phyloP scores from a whole-genome alignment of 768 basidiomycete genomes.

The Tulasnella sp. region DNA sequence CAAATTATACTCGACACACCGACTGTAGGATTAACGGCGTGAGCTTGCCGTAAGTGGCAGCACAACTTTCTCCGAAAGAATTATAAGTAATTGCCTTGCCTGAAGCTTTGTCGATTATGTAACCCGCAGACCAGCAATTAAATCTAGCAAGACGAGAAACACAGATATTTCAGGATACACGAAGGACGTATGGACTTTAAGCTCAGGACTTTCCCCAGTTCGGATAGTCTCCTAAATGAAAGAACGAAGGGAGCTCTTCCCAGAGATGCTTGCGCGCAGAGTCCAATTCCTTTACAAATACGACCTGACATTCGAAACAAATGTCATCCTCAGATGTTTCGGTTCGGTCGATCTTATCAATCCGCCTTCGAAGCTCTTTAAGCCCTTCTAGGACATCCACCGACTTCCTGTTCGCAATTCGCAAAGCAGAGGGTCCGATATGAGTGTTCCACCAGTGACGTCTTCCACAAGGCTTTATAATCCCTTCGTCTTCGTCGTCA shows the following conservation, averaged over 20 bases:
- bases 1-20: too few relatives aligned
- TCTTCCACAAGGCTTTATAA: not conserved
- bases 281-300: not conserved
- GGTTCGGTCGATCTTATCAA: not conserved
- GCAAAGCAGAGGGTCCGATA: too few relatives aligned
- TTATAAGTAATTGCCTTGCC: too few relatives aligned
- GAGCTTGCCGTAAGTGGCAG: too few relatives aligned
- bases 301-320: not conserved
- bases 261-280: not conserved
- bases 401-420: not conserved
- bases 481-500: too few relatives aligned
- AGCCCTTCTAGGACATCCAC: not conserved
- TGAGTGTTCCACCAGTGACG: not conserved
- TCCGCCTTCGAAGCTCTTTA: not conserved
- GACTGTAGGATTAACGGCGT: too few relatives aligned
- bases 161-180: not conserved
- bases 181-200: not conserved
- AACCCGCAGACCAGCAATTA: not conserved
- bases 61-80: too few relatives aligned
- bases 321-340: not conserved
- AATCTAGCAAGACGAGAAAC: not conserved
- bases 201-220: not conserved
- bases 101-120: too few relatives aligned
- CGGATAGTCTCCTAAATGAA: not conserved
- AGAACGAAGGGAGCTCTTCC: not conserved